Conservation (phyloP, 495 filamentous ascomycete genomes). For the Mycothermus thermophilus region DNA sequence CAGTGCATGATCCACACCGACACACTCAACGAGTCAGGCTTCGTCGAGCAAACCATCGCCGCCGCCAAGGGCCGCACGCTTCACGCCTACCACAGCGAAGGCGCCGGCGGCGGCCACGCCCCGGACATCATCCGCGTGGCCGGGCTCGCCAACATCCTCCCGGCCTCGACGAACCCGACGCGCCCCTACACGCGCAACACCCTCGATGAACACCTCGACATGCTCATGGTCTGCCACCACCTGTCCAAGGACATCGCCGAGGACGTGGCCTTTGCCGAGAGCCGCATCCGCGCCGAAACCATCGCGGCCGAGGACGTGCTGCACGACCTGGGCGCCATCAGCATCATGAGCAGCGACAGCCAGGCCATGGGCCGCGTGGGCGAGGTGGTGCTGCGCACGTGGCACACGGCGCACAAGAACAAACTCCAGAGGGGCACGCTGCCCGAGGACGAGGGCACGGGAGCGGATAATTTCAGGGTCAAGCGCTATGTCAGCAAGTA, state of each 20-base stretch:
- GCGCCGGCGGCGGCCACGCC: slow-evolving; percentile 89
- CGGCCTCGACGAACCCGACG: slow-evolving; percentile 86
- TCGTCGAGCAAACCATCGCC: slow-evolving; percentile 81
- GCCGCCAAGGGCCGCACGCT: slow-evolving; percentile 85
- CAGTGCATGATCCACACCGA: slow-evolving; percentile 97
- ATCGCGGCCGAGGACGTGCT: slow-evolving; percentile 97
- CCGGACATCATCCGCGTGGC: slow-evolving; percentile 95
- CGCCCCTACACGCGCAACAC: slow-evolving; percentile 88
- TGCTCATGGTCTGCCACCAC: slow-evolving; percentile 99
- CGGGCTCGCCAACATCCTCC: slow-evolving; percentile 82
- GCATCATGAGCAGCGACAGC: slow-evolving; percentile 95
- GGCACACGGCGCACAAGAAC: slow-evolving; percentile 98
- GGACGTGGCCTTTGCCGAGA: slow-evolving; percentile 92
- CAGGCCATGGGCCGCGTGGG: slow-evolving; percentile 97
- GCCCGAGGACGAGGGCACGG: slow-evolving; percentile 64
- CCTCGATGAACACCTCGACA: slow-evolving; percentile 92
- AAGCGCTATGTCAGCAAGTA: slow-evolving; percentile 95
- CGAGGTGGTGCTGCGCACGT: slow-evolving; percentile 87
- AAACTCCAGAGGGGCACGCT: slow-evolving; percentile 72
- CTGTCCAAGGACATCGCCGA: slow-evolving; percentile 84
- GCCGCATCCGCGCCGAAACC: slow-evolving; percentile 86
- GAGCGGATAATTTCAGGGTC: slow-evolving; percentile 84
- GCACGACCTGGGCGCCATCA: slow-evolving; percentile 90
- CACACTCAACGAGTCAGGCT: slow-evolving; percentile 93
- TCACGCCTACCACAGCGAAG: slow-evolving; percentile 97